Base-by-base conservation (phyloP, 495 filamentous ascomycete species). In the Hypomontagnella monticulosa region DNA sequence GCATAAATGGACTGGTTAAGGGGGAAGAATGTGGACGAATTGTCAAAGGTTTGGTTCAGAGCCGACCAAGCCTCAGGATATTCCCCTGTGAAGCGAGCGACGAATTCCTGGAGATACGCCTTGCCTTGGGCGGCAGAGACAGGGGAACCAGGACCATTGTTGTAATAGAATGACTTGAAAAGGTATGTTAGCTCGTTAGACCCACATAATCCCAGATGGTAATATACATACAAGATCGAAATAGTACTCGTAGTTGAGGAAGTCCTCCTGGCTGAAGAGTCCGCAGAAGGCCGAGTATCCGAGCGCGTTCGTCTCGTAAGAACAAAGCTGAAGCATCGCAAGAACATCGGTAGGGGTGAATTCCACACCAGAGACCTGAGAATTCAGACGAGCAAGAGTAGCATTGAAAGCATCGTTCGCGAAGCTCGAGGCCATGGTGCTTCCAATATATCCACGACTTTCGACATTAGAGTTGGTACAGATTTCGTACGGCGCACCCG, bases 41-140 rank as follows among this genome's bases (percentile, higher is more conserved):
- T 71, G 47, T 80, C 73, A 42, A 75, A 68, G 8, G 74, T 80
- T 40, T 79, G 68, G 70, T 89, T 88, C 73, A 86, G 76, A 60
- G 83, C 82, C 8, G 80, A 84, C 34, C 78, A 76, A 3, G 79
- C 79, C n/a, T 76, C 72, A 36, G 77, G 79, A 47, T 81, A 77
- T 14, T 82, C 72, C 47, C 86, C 82, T 37, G 80, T 70, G 23
- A 88, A 80, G 30, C 87, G 80, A 6, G 84, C 87, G 3, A 84
- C 76, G 16, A 87, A 79, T 72, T 89, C 87, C 38, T 85, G 73
- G 0, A 88, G 79, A 54, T 85, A 89, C 32, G 81, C 85, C 37
- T 71, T 72, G 20, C 70, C 75, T 23, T 76, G 72, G 4, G 75
- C 67, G 15, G 75, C 75, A 11, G 75, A 23, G 33, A 77, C 75